These are phyloP conservation scores for Murraya paniculata DNA, from an alignment of 345 rosid genomes.

Conservation along the genomic window DNA sequence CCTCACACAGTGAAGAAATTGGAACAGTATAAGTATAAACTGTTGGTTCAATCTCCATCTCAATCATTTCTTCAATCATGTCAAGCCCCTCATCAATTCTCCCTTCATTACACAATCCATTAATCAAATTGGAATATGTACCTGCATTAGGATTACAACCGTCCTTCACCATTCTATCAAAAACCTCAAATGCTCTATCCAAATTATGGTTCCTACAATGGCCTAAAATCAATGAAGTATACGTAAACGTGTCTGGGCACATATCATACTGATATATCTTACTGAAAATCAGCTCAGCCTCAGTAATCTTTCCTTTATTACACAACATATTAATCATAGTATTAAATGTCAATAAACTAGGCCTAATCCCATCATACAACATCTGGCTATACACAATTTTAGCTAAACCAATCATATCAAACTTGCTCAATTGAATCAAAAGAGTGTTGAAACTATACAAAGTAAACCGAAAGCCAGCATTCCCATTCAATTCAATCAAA, in stretches of 20 bases:
- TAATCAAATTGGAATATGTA: constrained; percentile 53
- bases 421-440: constrained; percentile 56
- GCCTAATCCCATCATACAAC: constrained; percentile 45
- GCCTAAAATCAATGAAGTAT: constrained; percentile 66
- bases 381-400: constrained; percentile 36
- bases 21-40: constrained; percentile 56
- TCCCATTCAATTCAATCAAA: constrained; percentile 32
- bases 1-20: constrained; percentile 44
- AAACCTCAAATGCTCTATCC: constrained; percentile 47
- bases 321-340: constrained; percentile 57
- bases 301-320: constrained; percentile 47
- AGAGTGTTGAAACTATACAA: constrained; percentile 57
- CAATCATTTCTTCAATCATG: constrained; percentile 52
- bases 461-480: constrained; percentile 35
- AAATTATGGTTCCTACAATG: constrained; percentile 50
- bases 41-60: constrained; percentile 48
- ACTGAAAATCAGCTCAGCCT: constrained; percentile 47
- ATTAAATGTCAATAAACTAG: constrained; percentile 56
- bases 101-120: constrained; percentile 52
- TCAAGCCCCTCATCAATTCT: constrained; percentile 54
- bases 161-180: constrained; percentile 48
- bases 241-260: constrained; percentile 53
- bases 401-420: constrained; percentile 49
- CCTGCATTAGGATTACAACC: constrained; percentile 63
- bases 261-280: constrained; percentile 42